These are phyloP conservation scores for Eucalyptus curtisii DNA, from an alignment of 345 rosid species.

Conservation along the genomic window DNA sequence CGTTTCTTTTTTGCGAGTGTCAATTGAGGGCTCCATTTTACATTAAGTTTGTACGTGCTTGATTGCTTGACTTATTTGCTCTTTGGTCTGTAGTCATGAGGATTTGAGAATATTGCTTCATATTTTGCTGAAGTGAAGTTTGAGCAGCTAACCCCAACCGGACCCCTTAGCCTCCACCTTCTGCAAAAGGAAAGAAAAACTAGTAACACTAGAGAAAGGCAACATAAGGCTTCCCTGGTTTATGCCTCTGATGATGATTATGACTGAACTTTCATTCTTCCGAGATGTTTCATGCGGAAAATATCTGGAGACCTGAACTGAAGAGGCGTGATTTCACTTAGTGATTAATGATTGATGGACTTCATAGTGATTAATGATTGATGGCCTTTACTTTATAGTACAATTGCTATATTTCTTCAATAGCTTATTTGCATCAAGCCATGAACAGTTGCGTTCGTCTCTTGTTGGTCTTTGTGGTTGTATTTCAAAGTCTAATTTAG, in stretches of 20 bases:
- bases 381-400: not conserved
- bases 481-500: not conserved
- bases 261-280: not conserved
- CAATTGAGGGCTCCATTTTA: not conserved
- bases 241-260: not conserved
- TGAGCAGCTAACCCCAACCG: not conserved
- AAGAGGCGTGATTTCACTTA: not conserved
- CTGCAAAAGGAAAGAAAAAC: not conserved
- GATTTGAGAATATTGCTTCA: not conserved
- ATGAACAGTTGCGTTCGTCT: not conserved
- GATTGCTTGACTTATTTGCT: not conserved
- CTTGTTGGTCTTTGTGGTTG: not conserved
- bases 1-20: not conserved
- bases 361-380: not conserved
- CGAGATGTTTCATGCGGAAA: not conserved
- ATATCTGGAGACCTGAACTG: conserved; percentile 1
- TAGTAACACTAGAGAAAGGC: not conserved
- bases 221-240: not conserved
- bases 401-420: not conserved
- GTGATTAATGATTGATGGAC: not conserved
- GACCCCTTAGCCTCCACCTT: not conserved
- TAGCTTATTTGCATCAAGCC: not conserved
- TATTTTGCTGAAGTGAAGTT: not conserved
- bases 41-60: not conserved
- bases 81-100: not conserved